Percentiles rank a stretch among this genome's conserved stretches.
These are phyloP conservation scores for Coniosporium tulheliwenetii DNA, from an alignment of 2,329 filamentous ascomycete genomes.

Conservation along the genomic window DNA sequence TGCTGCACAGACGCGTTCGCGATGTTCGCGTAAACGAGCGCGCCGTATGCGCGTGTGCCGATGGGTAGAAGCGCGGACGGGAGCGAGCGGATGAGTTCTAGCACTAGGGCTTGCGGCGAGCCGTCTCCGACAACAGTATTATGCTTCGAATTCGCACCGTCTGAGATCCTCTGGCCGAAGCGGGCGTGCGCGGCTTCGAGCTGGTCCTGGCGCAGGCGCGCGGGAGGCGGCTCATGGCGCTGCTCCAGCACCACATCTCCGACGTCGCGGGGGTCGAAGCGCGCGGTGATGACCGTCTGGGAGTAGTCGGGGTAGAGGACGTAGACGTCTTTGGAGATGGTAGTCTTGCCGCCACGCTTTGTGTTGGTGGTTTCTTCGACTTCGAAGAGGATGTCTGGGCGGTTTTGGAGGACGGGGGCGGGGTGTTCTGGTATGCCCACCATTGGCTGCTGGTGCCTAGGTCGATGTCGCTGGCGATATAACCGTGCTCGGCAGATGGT, in stretches of 20 bases:
- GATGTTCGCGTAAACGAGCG: conserved; percentile 84
- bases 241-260: conserved; percentile 65
- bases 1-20: conserved; percentile 86
- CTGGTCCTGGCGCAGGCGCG: conserved; percentile 75
- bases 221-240: conserved; percentile 70
- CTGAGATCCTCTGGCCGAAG: conserved; percentile 65
- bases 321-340: conserved; percentile 65
- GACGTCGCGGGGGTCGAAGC: conserved; percentile 61
- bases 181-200: conserved; percentile 72
- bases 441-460: conserved; percentile 59
- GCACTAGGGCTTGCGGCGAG: conserved; percentile 59
- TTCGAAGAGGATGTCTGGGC: conserved; percentile 72
- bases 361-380: conserved; percentile 60
- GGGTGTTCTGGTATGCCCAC: conserved; percentile 71
- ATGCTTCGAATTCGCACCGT: conserved; percentile 55
- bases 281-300: conserved; percentile 73
- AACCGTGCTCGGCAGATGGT: conserved; percentile 62
- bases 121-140: conserved; percentile 75
- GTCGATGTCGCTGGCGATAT: conserved; percentile 78
- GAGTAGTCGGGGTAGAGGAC: conserved; percentile 94
- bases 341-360: conserved; percentile 53
- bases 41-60: conserved; percentile 79
- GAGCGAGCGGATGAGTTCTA: conserved; percentile 61
- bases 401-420: conserved; percentile 67
- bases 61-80: conserved; percentile 64